Conservation (phyloP, 1,284 basidiomycete species). For the Heterobasidion annosum region DNA sequence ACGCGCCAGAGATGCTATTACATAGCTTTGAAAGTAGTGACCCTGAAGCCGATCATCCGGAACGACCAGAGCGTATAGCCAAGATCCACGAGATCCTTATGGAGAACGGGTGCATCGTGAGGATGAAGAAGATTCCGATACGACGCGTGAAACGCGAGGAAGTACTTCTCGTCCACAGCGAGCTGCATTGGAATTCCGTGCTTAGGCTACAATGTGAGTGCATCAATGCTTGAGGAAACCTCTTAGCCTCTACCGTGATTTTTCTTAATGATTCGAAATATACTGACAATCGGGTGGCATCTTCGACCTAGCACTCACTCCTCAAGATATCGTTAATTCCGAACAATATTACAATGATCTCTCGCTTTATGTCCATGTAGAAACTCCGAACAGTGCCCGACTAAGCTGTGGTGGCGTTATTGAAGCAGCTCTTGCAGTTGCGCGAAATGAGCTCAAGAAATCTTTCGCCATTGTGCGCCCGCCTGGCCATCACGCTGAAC, state of each 20-base stretch:
- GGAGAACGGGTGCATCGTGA: conserved; percentile 47
- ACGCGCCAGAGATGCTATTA: conserved; percentile 80
- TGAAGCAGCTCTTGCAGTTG: conserved; percentile 85
- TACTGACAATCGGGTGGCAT: conserved; percentile 3
- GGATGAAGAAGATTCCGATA: conserved; percentile 77
- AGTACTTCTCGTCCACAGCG: conserved; percentile 82
- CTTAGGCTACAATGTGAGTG: conserved; percentile 66
- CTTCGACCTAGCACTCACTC: conserved; percentile 46
- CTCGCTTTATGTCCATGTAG: conserved; percentile 87
- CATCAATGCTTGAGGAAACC: conserved; percentile 9
- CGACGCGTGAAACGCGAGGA: conserved; percentile 72
- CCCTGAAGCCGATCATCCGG: conserved; percentile 66
- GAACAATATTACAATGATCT: conserved; percentile 79
- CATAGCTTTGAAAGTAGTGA: conserved; percentile 56
- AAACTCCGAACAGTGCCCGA: conserved; percentile 79
- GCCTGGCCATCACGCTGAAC: conserved; percentile 98
- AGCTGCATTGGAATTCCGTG: conserved; percentile 89
- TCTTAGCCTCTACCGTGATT: neutral
- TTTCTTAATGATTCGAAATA: conserved; percentile 10
- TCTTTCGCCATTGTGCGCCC: conserved; percentile 94
- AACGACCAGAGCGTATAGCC: conserved; percentile 83
- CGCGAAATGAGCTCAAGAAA: conserved; percentile 74
- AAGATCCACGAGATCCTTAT: conserved; percentile 66
- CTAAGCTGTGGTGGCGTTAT: conserved; percentile 94
- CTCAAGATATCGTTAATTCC: conserved; percentile 66